Evolutionary conservation across 148 eudicot genomes (phyloP).

Genomic region (Chenopodium suecicum): DNA sequence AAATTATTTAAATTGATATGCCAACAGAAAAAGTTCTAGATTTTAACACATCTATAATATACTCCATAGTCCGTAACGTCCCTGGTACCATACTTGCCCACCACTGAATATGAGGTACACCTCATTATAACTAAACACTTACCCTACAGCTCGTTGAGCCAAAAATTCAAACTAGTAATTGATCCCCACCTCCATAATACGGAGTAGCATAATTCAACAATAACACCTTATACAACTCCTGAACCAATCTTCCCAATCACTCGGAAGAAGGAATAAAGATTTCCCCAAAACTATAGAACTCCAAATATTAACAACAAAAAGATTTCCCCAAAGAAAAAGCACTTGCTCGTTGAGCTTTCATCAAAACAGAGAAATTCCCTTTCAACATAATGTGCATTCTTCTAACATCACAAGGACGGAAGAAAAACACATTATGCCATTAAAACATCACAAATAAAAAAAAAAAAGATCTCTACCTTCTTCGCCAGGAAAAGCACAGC

Average conservation of each 20-base stretch:
- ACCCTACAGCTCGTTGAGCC: too few species aligned
- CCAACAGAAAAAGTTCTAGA: not conserved
- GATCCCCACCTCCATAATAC: not conserved
- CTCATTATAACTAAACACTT: not conserved
- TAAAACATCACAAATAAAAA: not conserved
- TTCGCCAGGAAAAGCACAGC: slow-evolving; percentile 84
- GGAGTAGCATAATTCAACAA: not conserved
- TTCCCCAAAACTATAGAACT: too few species aligned
- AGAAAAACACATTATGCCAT: not conserved
- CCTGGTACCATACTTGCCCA: not conserved
- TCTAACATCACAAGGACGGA: not conserved
- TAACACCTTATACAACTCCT: not conserved
- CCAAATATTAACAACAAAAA: not conserved
- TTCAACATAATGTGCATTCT: not conserved
- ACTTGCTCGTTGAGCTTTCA: not conserved
- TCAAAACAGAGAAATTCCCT: not conserved
- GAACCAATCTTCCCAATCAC: not conserved
- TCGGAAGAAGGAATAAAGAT: too few species aligned
- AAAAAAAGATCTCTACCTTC: slow-evolving; percentile 45
- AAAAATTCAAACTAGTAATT: not conserved
- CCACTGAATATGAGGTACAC: not conserved
- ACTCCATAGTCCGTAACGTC: not conserved
- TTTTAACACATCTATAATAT: not conserved
- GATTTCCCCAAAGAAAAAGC: not conserved
- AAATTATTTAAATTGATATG: not conserved